Base-by-base conservation (phyloP, 2,329 filamentous ascomycete species). In the Epichloe festucae region DNA sequence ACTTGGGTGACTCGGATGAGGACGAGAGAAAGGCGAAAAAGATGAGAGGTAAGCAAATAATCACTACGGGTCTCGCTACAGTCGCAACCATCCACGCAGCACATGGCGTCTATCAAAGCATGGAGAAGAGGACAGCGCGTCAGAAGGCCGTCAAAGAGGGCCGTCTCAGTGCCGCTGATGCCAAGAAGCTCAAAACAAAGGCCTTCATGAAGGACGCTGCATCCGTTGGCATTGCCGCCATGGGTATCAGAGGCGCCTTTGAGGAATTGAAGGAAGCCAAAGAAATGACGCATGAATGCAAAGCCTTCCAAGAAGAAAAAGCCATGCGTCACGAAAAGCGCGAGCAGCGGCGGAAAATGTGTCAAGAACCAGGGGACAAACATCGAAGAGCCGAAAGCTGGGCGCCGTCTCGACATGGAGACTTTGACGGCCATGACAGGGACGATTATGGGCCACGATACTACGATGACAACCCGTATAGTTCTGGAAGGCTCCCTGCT, bases 11-110 rank as follows among this genome's bases (percentile, higher is more conserved):
- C 65, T 80, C 78, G 55, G 73, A 76, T 17, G 75, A 77, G 21
- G 78, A 81, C 56, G 71, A 73, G 62, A 78, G 71, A 63, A 69
- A 68, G 55, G 70, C 70, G 39, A 74, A 70, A 63, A 79, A 77
- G 63, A 77, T 80, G 71, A 76, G 70, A 77, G 76, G 77, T 78
- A 80, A 81, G 73, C 77, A 79, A 70, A 59, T 79, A 54, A 57
- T 81, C 52, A 79, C 74, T 50, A 74, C 76, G 7, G 77, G 76
- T 46, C 66, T 81, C 52, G 78, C 78, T 50, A 71, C 75, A 49
- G 74, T 79, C 55, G 77, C 78, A 61, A 80, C 76, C 58, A 78
- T 81, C 58, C 77, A 81, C 63, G 78, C 78, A 57, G 76, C 74
- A 58, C 73, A 81, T 60, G 76, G 69, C 57, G 74, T 81, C 60